Percentiles rank a stretch among this genome's conserved stretches.
Evolutionary conservation across 495 filamentous ascomycete species (phyloP).

Genomic region (Lasiosphaeria ovina): DNA sequence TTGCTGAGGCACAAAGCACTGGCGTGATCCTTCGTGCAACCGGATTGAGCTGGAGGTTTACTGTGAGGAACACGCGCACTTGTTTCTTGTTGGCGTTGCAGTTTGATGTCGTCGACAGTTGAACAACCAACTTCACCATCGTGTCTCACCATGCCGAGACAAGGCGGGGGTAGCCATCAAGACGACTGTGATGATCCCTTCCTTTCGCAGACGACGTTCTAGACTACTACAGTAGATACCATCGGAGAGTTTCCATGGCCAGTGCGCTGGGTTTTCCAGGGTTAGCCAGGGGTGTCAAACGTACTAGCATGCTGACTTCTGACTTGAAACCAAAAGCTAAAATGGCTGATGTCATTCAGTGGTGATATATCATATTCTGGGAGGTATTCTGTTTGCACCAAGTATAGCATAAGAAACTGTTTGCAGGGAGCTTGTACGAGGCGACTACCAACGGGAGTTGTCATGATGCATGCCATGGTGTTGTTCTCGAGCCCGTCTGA

Average conservation of each 20-base stretch:
- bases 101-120: background rate
- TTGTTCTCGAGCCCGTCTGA: no score
- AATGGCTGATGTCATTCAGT: background rate
- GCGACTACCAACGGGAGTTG: no score
- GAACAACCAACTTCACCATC: background rate
- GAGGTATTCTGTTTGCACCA: no score
- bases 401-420: no score
- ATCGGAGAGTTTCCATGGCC: conserved; percentile 2
- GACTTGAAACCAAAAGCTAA: conserved; percentile 24
- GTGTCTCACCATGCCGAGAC: background rate
- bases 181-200: conserved; percentile 2
- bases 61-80: background rate
- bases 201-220: conserved; percentile 1
- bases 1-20: no score
- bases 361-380: background rate
- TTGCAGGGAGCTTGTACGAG: no score
- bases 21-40: no score
- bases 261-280: conserved; percentile 12
- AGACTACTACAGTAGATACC: background rate
- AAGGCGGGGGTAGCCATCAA: background rate
- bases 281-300: conserved; percentile 21
- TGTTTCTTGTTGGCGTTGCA: background rate
- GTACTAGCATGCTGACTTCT: background rate
- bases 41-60: no score
- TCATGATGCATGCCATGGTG: no score